phyloP scores from a whole-genome alignment of 2,329 filamentous ascomycete genomes.

The Trichoderma gracile region DNA sequence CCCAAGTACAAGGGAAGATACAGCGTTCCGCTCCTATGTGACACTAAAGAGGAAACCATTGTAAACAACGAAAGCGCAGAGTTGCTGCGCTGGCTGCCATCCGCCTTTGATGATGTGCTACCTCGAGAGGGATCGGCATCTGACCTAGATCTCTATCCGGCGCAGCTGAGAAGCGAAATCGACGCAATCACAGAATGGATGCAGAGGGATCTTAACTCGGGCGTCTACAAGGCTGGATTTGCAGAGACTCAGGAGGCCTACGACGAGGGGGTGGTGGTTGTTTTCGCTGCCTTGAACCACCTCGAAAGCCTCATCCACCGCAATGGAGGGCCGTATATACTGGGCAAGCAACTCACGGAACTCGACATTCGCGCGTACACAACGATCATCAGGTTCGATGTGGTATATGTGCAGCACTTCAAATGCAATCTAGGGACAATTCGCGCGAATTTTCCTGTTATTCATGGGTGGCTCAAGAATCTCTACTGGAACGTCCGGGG shows the following conservation, averaged over 20 bases:
- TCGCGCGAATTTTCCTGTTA: slow-evolving; percentile 61
- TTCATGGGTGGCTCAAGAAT: slow-evolving; percentile 68
- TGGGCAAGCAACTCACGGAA: slow-evolving; percentile 66
- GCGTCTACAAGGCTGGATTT: slow-evolving; percentile 61
- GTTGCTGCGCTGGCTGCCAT: slow-evolving; percentile 81
- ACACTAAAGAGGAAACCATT: slow-evolving; percentile 66
- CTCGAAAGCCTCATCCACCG: slow-evolving; percentile 58
- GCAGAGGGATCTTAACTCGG: slow-evolving; percentile 53
- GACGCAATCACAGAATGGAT: slow-evolving; percentile 68
- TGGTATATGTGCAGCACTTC: slow-evolving; percentile 67
- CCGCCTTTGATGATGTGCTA: slow-evolving; percentile 65
- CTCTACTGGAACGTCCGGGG: slow-evolving; percentile 66
- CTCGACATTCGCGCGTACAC: slow-evolving; percentile 67
- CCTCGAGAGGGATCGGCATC: slow-evolving; percentile 38
- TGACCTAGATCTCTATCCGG: slow-evolving; percentile 60
- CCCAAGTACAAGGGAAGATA: slow-evolving; percentile 68
- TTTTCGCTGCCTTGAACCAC: slow-evolving; percentile 67
- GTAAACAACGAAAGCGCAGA: slow-evolving; percentile 82
- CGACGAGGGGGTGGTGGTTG: slow-evolving; percentile 57
- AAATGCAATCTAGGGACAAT: slow-evolving; percentile 65
- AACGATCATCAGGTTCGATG: slow-evolving; percentile 67
- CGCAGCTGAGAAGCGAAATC: slow-evolving; percentile 54
- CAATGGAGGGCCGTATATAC: slow-evolving; percentile 55
- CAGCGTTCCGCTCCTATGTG: slow-evolving; percentile 72
- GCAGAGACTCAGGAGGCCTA: slow-evolving; percentile 66